phyloP scores from a whole-genome alignment of 2,329 filamentous ascomycete species.

The Parastagonospora nodorum region DNA sequence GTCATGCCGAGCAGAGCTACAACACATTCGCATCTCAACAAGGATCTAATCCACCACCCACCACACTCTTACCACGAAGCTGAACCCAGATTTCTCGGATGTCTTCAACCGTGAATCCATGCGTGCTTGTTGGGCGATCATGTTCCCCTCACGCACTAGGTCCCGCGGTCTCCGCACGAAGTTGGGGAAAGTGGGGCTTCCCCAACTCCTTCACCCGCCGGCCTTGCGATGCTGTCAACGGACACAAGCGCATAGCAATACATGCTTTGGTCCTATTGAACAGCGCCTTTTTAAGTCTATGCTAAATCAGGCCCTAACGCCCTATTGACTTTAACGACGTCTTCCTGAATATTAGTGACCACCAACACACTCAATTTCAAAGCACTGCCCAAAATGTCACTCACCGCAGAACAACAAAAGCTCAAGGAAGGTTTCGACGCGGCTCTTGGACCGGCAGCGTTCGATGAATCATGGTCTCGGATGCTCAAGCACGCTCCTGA shows the following conservation, averaged over 20 bases:
- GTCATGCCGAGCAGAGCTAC: no score
- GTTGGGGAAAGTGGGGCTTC: slow-evolving; percentile 16
- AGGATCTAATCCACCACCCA: no score
- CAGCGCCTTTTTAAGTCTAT: not conserved
- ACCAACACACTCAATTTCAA: slow-evolving; percentile 11
- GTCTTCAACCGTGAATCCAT: no score
- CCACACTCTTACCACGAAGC: no score
- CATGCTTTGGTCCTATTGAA: not conserved
- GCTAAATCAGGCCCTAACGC: not conserved
- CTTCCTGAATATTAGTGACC: not conserved
- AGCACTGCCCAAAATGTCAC: slow-evolving; percentile 18
- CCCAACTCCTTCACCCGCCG: not conserved
- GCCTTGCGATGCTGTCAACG: not conserved
- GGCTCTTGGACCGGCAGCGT: slow-evolving; percentile 26
- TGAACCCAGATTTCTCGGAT: no score
- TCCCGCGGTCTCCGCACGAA: slow-evolving; percentile 9
- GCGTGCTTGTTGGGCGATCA: not conserved
- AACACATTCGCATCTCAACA: no score
- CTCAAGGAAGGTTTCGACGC: slow-evolving; percentile 31
- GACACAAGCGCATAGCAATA: not conserved
- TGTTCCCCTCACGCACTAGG: not conserved
- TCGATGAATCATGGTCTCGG: slow-evolving; percentile 34
- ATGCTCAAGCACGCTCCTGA: slow-evolving; percentile 33
- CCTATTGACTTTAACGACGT: not conserved
- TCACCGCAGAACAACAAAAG: slow-evolving; percentile 24